Evolutionary conservation across 352 stramenopile genomes (phyloP), one percentile per base, ranked within the genome.

Genomic region (Globisporangium megalacanthum): DNA sequence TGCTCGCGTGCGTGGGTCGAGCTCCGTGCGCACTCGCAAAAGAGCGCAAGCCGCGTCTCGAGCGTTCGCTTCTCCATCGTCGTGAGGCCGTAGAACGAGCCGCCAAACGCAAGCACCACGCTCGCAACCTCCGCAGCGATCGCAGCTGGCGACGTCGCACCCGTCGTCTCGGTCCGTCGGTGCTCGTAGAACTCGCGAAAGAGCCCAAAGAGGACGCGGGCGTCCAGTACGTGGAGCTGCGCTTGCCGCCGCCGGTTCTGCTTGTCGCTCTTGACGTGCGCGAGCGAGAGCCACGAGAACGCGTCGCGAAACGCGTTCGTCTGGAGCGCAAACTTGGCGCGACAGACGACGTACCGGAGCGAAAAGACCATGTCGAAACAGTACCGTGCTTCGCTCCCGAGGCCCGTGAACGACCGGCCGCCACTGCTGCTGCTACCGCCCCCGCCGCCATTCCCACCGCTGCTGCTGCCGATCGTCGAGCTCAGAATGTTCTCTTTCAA

Each of bases 351-450:
- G 48, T 93, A 95, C 3, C 85, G 73, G 5, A 88, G 63, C 10
- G 74, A 86, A 19, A 83, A 75, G 15, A 88, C 82, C 77, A 91
- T 91, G 39, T 95, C 85, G 45, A 92, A 91, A 31, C 77, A 88
- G 53, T 82, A 89, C 8, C 83, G 73, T 20, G 79, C 77, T 58
- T 92, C 83, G 42, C 79, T 93, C 4, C 79, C 77, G 64, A 93
- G 86, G 20, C 80, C 83, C 11, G 77, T 75, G 35, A 89, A 73
- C 31, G 65, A 75, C 60, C 70, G 49, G 7, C 81, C 83, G 22
- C 79, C 71, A 9, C 72, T 66, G 10, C 75, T 84, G 46, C 77
- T 81, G 51, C 77, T 91, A 45, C 81, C 79, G n/a, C 69, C 81
- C 2, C 74, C 76, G 29, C 67, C 71, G 17, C 60, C 74, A 37